Percentiles rank a stretch among this genome's conserved stretches.
These are phyloP conservation scores for Erodium moschatum DNA, from an alignment of 441 rosid genomes.

Conservation along the genomic window DNA sequence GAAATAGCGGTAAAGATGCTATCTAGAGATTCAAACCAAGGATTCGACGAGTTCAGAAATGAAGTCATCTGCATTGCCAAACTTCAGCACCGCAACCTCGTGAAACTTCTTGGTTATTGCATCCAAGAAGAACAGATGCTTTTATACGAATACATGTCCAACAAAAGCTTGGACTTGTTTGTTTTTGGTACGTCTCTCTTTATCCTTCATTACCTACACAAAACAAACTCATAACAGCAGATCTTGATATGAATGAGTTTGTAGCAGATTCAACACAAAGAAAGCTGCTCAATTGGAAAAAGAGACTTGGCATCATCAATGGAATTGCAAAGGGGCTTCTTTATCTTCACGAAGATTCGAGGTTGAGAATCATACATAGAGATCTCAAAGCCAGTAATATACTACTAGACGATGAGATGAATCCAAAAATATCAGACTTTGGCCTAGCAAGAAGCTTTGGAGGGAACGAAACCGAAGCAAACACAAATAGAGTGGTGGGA, in stretches of 20 bases:
- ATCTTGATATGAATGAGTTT: neutral
- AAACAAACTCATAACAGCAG: too few species aligned
- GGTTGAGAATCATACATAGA: constrained; percentile 10
- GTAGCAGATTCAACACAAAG: constrained; percentile 4
- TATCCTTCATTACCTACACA: too few species aligned
- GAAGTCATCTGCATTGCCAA: constrained; percentile 30
- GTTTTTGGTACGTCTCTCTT: constrained; percentile 27
- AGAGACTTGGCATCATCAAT: constrained; percentile 6
- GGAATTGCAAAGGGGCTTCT: constrained; percentile 20
- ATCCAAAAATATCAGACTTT: too few species aligned
- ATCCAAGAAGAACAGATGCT: constrained; percentile 27
- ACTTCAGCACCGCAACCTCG: constrained; percentile 34
- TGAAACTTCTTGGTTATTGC: constrained; percentile 29
- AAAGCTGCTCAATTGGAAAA: constrained; percentile 8
- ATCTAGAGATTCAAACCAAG: constrained; percentile 28
- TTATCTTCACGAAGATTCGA: constrained; percentile 19
- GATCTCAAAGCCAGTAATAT: constrained; percentile 14
- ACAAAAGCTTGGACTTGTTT: constrained; percentile 32
- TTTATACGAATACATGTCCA: constrained; percentile 32
- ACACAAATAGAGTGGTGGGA: too few species aligned
- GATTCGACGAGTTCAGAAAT: constrained; percentile 31
- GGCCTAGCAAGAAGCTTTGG: too few species aligned
- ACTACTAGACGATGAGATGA: too few species aligned
- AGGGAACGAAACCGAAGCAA: too few species aligned
- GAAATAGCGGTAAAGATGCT: constrained; percentile 34